These are phyloP conservation scores for Boletus vinaceobasis DNA, from an alignment of 768 basidiomycete species.

Conservation along the genomic window DNA sequence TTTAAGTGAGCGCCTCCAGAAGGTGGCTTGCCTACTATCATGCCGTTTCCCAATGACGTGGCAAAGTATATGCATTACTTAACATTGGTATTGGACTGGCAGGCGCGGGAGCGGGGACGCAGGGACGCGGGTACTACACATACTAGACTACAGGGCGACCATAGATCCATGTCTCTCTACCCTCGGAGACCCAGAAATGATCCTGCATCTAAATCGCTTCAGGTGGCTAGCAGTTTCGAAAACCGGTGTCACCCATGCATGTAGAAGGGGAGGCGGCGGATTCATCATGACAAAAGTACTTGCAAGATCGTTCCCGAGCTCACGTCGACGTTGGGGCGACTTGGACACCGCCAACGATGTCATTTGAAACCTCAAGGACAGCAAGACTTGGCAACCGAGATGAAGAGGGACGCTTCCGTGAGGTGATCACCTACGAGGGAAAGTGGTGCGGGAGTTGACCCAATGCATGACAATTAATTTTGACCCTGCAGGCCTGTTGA, in stretches of 20 bases:
- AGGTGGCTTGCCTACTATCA: background rate
- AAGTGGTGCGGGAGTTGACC: background rate
- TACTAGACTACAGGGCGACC: too few relatives aligned
- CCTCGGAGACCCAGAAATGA: slow-evolving; percentile 49
- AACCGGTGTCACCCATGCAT: background rate
- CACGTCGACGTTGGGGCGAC: slow-evolving; percentile 42
- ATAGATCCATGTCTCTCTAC: slow-evolving; percentile 14
- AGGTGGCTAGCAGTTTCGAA: slow-evolving; percentile 35
- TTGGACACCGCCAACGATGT: slow-evolving; percentile 38
- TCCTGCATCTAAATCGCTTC: slow-evolving; percentile 52
- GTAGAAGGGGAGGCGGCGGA: too few relatives aligned
- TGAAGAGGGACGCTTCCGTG: slow-evolving; percentile 29
- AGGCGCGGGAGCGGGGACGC: too few relatives aligned
- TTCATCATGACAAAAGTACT: background rate
- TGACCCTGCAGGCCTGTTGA: too few relatives aligned
- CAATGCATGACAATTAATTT: too few relatives aligned
- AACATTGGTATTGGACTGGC: too few relatives aligned
- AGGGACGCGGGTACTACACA: too few relatives aligned
- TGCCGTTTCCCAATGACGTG: too few relatives aligned
- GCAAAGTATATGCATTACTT: too few relatives aligned
- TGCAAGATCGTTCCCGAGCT: slow-evolving; percentile 46
- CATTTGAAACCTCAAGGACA: slow-evolving; percentile 42
- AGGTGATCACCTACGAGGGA: slow-evolving; percentile 25
- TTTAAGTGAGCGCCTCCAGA: background rate
- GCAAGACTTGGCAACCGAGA: slow-evolving; percentile 37